phyloP scores from a whole-genome alignment of 139 green algal genomes.

The Chlamydomonas applanata region DNA sequence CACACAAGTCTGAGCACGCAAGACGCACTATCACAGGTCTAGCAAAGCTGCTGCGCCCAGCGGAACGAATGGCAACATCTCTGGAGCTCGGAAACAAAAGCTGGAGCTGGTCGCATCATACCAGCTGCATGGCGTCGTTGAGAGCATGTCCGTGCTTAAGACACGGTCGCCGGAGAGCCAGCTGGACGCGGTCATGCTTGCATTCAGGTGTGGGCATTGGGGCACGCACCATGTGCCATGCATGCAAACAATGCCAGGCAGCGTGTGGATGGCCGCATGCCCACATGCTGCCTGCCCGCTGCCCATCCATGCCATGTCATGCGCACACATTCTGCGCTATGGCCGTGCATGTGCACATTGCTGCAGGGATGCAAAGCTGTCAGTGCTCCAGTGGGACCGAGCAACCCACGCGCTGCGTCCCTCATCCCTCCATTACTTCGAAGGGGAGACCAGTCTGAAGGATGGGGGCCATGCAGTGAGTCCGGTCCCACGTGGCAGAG shows the following conservation, averaged over 20 bases:
- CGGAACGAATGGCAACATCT: no score
- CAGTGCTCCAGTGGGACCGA: constrained; percentile 83
- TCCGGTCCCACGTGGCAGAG: background rate
- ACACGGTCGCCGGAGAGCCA: constrained; percentile 20
- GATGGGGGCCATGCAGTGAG: background rate
- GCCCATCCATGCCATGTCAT: no score
- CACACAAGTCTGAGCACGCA: background rate
- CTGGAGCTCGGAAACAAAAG: background rate
- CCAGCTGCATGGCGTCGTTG: constrained; percentile 63
- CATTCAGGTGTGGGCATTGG: constrained; percentile 55
- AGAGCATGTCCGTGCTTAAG: constrained; percentile 70
- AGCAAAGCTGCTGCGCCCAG: background rate
- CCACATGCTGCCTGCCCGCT: no score
- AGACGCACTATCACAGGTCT: background rate
- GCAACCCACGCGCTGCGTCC: constrained; percentile 40
- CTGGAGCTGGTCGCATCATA: constrained; percentile 54
- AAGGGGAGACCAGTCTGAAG: constrained; percentile 50
- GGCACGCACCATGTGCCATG: background rate
- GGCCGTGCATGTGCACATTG: no score
- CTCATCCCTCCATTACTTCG: constrained; percentile 83
- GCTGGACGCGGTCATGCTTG: constrained; percentile 76
- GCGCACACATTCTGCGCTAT: no score
- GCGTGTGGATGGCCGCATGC: no score
- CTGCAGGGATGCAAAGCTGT: constrained; percentile 91
- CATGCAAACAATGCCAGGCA: background rate